phyloP scores from a whole-genome alignment of 2,329 filamentous ascomycete species.

The Scytalidium sp. region DNA sequence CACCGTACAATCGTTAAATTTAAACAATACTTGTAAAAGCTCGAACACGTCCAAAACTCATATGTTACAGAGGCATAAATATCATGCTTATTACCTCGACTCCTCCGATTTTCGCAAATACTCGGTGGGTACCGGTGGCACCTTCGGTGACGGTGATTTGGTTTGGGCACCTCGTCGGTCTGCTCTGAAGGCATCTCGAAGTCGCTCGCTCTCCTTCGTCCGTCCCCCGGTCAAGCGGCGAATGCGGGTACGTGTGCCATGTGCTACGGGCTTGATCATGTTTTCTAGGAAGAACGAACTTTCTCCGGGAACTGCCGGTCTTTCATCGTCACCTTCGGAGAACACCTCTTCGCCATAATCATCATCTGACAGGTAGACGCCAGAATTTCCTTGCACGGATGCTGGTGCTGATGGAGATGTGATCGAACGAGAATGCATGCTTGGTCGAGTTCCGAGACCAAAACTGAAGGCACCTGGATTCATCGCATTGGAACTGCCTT shows the following conservation, averaged over 20 bases:
- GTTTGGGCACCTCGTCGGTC: slow-evolving; percentile 26
- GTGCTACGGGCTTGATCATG: slow-evolving; percentile 57
- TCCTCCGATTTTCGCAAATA: slow-evolving; percentile 18
- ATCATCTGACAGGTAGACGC: slow-evolving; percentile 71
- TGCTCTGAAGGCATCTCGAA: slow-evolving; percentile 24
- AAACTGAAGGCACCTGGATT: slow-evolving; percentile 57
- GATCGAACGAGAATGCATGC: slow-evolving; percentile 76
- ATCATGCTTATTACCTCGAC: slow-evolving; percentile 14
- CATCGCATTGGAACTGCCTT: slow-evolving; percentile 58
- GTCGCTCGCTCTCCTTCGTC: slow-evolving; percentile 25
- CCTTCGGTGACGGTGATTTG: slow-evolving; percentile 26
- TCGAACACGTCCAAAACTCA: neutral
- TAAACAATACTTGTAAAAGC: too few species aligned
- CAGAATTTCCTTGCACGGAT: slow-evolving; percentile 51
- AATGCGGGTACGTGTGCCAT: slow-evolving; percentile 57
- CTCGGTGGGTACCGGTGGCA: slow-evolving; percentile 28
- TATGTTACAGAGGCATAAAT: neutral
- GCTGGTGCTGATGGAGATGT: slow-evolving; percentile 71
- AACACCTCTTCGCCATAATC: slow-evolving; percentile 71
- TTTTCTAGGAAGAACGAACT: slow-evolving; percentile 55
- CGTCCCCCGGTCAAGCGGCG: slow-evolving; percentile 59
- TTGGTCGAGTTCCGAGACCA: slow-evolving; percentile 52
- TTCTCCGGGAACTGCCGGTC: slow-evolving; percentile 17
- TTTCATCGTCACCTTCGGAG: slow-evolving; percentile 71
- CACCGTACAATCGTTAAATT: too few species aligned